Base-by-base conservation (phyloP, 2,329 filamentous ascomycete species). In the Venturia carpophila region DNA sequence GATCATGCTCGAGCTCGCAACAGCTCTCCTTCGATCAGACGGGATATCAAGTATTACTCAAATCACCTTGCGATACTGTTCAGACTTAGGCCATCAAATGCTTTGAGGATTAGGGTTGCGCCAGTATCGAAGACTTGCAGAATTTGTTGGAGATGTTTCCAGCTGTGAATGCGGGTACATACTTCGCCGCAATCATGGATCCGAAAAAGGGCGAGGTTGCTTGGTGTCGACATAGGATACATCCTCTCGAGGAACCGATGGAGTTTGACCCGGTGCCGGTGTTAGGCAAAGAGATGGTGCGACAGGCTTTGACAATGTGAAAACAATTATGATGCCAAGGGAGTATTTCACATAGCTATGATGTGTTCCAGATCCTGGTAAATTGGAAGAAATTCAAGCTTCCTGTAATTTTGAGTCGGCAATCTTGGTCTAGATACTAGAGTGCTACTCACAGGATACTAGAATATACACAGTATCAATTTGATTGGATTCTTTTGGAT, bases 171-270 rank as follows among this genome's bases (percentile, higher is more conserved):
- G 80, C 84, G 65, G 76, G 75, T 43, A 86, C 83, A 1, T 84
- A 87, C 72, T 87, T 82, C 72, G 79, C 79, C 4, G 78, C 79
- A 24, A 73, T 87, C 37, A 80, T 87, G 79, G 84, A 87, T 72
- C 80, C 84, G 3, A 71, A 67, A 6, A 71, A 71, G 17, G 83
- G 83, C 0, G 72, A 73, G 15, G 73, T 86, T 27, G 70, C 74
- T 17, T 85, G 80, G 79, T 69, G 79, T 15, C 68, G 66, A 47
- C 45, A 66, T 7, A 62, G 64, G 63, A 24, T 24, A 3, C 34
- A 67, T 11, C 56, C 64, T 41, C n/a, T 30, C n/a, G 19, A 6
- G 41, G 56, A 34, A 37, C 34, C 56, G 21, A n/a, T n/a, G n/a
- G n/a, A n/a, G n/a, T n/a, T n/a, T n/a, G n/a, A n/a, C n/a, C n/a